Conservation (phyloP, 1,284 basidiomycete genomes). For the Ceratobasidium sp. region DNA sequence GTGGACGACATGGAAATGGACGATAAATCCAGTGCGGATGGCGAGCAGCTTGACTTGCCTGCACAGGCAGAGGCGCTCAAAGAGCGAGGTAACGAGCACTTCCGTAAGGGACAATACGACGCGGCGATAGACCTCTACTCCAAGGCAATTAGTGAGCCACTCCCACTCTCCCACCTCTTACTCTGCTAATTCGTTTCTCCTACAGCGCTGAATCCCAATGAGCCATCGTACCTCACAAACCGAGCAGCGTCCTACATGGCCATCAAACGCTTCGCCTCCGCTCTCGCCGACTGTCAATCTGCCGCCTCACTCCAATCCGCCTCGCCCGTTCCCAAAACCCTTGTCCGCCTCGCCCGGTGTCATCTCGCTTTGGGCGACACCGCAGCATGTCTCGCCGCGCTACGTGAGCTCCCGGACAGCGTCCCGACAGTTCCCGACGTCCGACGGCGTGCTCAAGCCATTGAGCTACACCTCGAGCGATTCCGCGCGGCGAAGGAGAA, state of each 20-base stretch:
- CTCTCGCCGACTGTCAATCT: conserved; percentile 80
- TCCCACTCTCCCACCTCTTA: conserved; percentile 2
- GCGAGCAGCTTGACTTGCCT: conserved; percentile 39
- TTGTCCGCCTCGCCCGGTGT: conserved; percentile 81
- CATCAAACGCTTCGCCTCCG: conserved; percentile 76
- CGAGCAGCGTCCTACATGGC: conserved; percentile 88
- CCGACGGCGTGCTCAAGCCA: conserved; percentile 69
- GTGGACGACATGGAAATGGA: conserved; percentile 32
- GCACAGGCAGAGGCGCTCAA: conserved; percentile 69
- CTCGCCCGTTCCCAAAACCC: conserved; percentile 67
- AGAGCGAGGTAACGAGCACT: conserved; percentile 77
- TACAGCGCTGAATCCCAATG: conserved; percentile 70
- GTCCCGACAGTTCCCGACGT: conserved; percentile 62
- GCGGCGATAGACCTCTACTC: conserved; percentile 83
- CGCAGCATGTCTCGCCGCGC: conserved; percentile 70
- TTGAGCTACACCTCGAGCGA: conserved; percentile 72
- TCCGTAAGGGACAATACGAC: conserved; percentile 72
- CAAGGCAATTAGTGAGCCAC: conserved; percentile 71
- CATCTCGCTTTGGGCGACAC: conserved; percentile 78
- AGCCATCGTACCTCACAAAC: conserved; percentile 84
- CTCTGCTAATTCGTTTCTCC: background rate
- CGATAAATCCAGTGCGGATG: background rate
- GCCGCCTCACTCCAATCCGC: conserved; percentile 73
- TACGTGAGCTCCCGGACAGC: conserved; percentile 58
- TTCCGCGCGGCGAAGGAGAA: conserved; percentile 67